Conservation (phyloP, 179 eudicot species). For the Corrigiola litoralis region DNA sequence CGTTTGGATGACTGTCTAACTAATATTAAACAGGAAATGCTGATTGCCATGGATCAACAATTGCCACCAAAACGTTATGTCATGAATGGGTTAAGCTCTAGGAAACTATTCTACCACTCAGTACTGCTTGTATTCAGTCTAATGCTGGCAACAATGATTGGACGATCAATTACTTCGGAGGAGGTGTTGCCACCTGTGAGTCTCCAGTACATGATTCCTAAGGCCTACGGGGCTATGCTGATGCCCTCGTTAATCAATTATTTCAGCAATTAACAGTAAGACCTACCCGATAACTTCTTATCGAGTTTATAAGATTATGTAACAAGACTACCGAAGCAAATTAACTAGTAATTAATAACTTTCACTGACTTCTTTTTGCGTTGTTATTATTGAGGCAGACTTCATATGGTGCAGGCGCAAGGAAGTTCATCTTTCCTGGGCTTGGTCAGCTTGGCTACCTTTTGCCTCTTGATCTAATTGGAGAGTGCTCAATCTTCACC, state of each 20-base stretch:
- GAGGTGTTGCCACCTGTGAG: not conserved
- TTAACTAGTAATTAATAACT: not conserved
- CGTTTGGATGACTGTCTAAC: too few species aligned
- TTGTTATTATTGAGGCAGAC: not conserved
- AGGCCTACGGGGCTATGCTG: slow-evolving; percentile 13
- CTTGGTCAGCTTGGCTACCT: slow-evolving; percentile 32
- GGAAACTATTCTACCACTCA: not conserved
- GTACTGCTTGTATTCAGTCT: slow-evolving; percentile 25
- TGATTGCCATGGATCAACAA: slow-evolving; percentile 21
- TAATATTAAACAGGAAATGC: too few species aligned
- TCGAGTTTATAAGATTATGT: too few species aligned
- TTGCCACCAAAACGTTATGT: slow-evolving; percentile 11
- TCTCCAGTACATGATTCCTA: not conserved
- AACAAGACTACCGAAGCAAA: not conserved
- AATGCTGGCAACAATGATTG: slow-evolving; percentile 33
- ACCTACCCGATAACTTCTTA: not conserved
- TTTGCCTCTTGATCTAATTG: not conserved
- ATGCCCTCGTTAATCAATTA: slow-evolving; percentile 16
- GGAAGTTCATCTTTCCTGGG: slow-evolving; percentile 31
- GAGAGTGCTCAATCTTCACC: slow-evolving; percentile 10
- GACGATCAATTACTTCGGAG: slow-evolving; percentile 27
- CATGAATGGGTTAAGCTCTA: not conserved
- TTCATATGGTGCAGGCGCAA: slow-evolving; percentile 26
- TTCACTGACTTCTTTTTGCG: not conserved
- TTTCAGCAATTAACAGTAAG: slow-evolving; percentile 18